Base-by-base conservation (phyloP, 2,329 filamentous ascomycete genomes). In the Cercospora sesami region DNA sequence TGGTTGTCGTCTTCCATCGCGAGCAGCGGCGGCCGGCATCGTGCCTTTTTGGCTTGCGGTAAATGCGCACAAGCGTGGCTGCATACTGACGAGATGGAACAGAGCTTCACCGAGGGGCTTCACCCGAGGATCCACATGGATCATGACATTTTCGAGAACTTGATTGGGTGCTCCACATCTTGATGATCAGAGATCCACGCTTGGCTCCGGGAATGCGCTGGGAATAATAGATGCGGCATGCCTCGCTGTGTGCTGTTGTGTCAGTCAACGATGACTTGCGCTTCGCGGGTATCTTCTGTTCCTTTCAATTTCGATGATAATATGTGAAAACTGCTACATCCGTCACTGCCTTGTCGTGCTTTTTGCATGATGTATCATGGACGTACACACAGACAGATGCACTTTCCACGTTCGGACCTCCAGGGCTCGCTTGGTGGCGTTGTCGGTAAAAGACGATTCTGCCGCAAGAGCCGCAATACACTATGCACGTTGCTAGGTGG, bases 1-100 rank as follows among this genome's bases (percentile, higher is more conserved):
- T 5, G 53, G 26, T n/a, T 31, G 23, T 51, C 21, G 45, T 51
- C 45, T 51, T 12, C 18, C 45, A 51, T 51, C 4, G 6, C 21
- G 18, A 28, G 23, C n/a, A n/a, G n/a, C 53, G n/a, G 7, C 53
- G 53, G 53, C 53, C 53, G 53, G 53, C 53, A 58, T 58, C 53
- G 53, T 57, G 53, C 53, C 53, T n/a, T 28, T 57, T 57, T 57
- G 53, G 53, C 23, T 57, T 58, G 53, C 53, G 53, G 53, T 58
- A 58, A 58, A 58, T 58, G 53, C 36, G 53, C 53, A 58, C 53
- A 58, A 58, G 53, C 53, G 53, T 57, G 53, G 26, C 26, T 58
- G 53, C 53, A 58, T 58, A 58, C 53, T 58, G 53, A 57, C 53
- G 53, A 57, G 53, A 57, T 28, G 53, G 53, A 58, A 33, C 23